A percentile compares a stretch with the other conserved stretches of the same genome.
phyloP scores from a whole-genome alignment of 805 yeast species.

The Starmerella sp. region DNA sequence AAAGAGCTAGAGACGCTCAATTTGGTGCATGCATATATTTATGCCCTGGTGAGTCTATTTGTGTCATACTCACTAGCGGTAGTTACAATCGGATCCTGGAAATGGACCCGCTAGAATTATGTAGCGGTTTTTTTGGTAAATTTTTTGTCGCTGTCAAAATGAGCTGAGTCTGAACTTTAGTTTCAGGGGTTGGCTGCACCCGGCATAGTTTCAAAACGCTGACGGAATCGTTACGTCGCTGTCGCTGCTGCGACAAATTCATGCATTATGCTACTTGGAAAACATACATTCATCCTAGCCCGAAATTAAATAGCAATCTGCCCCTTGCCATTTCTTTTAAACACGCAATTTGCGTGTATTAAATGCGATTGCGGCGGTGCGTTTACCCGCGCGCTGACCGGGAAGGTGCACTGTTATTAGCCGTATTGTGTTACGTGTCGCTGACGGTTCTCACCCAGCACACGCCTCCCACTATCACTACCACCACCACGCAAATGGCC shows the following conservation, averaged over 20 bases:
- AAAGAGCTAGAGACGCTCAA: slow-evolving; percentile 45
- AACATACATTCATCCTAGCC: no score
- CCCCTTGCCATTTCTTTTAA: no score
- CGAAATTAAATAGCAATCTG: no score
- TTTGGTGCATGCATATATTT: slow-evolving; percentile 35
- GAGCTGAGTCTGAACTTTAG: no score
- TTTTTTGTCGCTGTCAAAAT: not conserved
- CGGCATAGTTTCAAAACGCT: no score
- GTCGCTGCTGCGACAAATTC: no score
- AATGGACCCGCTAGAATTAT: slow-evolving; percentile 41
- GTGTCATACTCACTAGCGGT: slow-evolving; percentile 41
- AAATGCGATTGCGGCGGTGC: no score
- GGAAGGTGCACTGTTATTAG: not conserved
- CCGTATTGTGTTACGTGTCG: not conserved
- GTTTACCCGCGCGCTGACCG: no score
- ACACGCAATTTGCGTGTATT: no score
- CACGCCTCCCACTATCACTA: not conserved
- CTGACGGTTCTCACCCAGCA: not conserved
- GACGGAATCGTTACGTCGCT: no score
- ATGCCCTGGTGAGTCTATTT: slow-evolving; percentile 40
- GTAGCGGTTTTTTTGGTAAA: not conserved
- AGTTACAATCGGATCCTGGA: slow-evolving; percentile 57
- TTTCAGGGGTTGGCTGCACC: no score
- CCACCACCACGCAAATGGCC: slow-evolving; percentile 41
- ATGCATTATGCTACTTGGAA: no score